Evolutionary conservation across 192 early-diverging fungal species (phyloP), one percentile per base, ranked within the genome.

Genomic region (Tieghemiomyces parasiticus): DNA sequence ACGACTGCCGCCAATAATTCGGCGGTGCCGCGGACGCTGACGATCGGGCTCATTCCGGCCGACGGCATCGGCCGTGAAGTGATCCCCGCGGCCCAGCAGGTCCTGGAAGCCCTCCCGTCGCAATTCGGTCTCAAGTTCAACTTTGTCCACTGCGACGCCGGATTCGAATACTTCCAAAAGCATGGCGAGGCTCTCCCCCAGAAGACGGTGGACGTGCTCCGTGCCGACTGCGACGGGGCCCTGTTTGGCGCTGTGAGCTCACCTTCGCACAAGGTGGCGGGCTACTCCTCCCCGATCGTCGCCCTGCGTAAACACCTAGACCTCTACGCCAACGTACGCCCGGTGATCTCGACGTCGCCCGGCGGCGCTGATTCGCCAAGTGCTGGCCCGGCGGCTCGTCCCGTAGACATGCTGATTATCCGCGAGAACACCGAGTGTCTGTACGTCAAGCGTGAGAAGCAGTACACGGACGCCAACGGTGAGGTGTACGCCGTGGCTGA

Each of bases 391-490:
- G 46, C 65, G 26, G 65, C 67, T 13, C 87, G 83, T 56, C 79
- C 78, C 30, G 81, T 95, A 54, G 92, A 98, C 68, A 94, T 98
- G 87, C 72, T 98, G 59, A 94, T 98, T 64, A 86, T 98, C 64
- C 83, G 93, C 68, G 95, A 98, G 64, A 96, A 98, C 80, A 96
- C 93, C 14, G 95, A 96, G 70, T 98, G 93, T 63, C 77, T 98
- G 71, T 79, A 81, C 65, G 73, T 81, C 66, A 82, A 82, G 64
- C 46, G 44, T 34, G 81, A 82, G 64, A 67, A 77, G 62, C 66
- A 78, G 49, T 62, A 73, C 58, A 78, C 68, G 26, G 74, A 70
- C 38, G 46, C 77, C 14, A 71, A 76, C 33, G 84, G 84, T 38
- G 53, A 53, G 19, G 75, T 74, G 63, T 71, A 75, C 20, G 84